A percentile compares a stretch with the other conserved stretches of the same genome.
These are phyloP conservation scores for Nitzschia sp. DNA, from an alignment of 108 stramenopile species.

Conservation along the genomic window DNA sequence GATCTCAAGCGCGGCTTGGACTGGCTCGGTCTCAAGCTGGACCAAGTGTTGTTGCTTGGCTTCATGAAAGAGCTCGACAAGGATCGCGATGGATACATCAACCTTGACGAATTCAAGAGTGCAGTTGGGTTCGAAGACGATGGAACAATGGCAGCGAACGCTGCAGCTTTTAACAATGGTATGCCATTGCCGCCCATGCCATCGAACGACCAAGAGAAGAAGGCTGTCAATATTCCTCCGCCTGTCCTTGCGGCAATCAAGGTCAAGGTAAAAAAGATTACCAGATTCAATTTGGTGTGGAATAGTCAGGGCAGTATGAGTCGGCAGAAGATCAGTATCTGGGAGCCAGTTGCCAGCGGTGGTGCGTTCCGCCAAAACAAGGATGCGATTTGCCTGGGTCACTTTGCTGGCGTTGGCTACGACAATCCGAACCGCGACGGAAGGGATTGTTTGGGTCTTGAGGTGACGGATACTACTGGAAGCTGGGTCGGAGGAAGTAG, in stretches of 20 bases:
- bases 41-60: slow-evolving; percentile 75
- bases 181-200: slow-evolving; percentile 85
- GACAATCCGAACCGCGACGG: slow-evolving; percentile 87
- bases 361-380: slow-evolving; percentile 81
- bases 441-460: slow-evolving; percentile 77
- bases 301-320: slow-evolving; percentile 94
- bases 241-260: slow-evolving; percentile 89
- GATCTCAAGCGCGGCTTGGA: slow-evolving; percentile 95
- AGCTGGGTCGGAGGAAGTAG: slow-evolving; percentile 90
- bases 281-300: slow-evolving; percentile 88
- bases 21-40: slow-evolving; percentile 91
- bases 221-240: slow-evolving; percentile 78
- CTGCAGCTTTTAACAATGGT: slow-evolving; percentile 72
- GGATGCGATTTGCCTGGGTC: slow-evolving; percentile 90
- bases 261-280: slow-evolving; percentile 91
- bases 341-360: slow-evolving; percentile 79
- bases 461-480: slow-evolving; percentile 93
- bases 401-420: slow-evolving; percentile 86
- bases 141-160: slow-evolving; percentile 48
- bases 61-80: slow-evolving; percentile 94
- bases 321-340: slow-evolving; percentile 89
- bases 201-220: slow-evolving; percentile 65
- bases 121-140: slow-evolving; percentile 93
- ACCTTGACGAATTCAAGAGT: slow-evolving; percentile 93
- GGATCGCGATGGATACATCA: slow-evolving; percentile 92